Percentiles rank a stretch among this genome's conserved stretches.
phyloP scores from a whole-genome alignment of 345 rosid species.

The Triadica sebifera region DNA sequence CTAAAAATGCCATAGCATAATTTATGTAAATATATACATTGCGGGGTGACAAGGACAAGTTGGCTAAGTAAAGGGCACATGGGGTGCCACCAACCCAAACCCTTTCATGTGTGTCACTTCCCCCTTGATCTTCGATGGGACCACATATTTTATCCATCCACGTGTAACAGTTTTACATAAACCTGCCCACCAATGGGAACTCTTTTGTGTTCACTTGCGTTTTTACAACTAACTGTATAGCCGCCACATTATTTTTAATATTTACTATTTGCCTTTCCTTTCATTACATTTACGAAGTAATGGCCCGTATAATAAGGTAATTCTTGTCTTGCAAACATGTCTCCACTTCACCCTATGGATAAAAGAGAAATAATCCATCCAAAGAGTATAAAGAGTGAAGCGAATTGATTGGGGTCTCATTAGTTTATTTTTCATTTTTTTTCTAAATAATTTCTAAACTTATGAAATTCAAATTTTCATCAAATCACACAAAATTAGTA shows the following conservation, averaged over 20 bases:
- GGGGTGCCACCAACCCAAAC: slow-evolving; percentile 34
- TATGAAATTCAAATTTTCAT: too few species aligned
- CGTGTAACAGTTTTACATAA: slow-evolving; percentile 25
- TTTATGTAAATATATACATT: background rate
- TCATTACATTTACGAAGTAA: background rate
- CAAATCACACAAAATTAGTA: too few species aligned
- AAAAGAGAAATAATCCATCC: too few species aligned
- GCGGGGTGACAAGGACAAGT: slow-evolving; percentile 20
- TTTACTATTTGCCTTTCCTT: too few species aligned
- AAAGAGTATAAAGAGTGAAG: too few species aligned
- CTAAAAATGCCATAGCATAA: background rate
- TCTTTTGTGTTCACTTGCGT: background rate
- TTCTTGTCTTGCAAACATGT: too few species aligned
- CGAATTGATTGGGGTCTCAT: too few species aligned
- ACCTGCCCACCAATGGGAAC: slow-evolving; percentile 22
- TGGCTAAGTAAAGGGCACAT: slow-evolving; percentile 39
- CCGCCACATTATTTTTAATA: slow-evolving; percentile 19
- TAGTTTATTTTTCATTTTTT: too few species aligned
- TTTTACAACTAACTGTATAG: slow-evolving; percentile 7
- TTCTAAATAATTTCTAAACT: too few species aligned
- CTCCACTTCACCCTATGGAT: too few species aligned
- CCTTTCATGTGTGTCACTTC: slow-evolving; percentile 29
- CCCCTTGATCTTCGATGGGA: slow-evolving; percentile 24
- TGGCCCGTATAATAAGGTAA: too few species aligned
- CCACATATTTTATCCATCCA: slow-evolving; percentile 41